Percentiles rank a stretch among this genome's conserved stretches.
These are phyloP conservation scores for Mrakia frigida DNA, from an alignment of 768 basidiomycete species.

Conservation along the genomic window DNA sequence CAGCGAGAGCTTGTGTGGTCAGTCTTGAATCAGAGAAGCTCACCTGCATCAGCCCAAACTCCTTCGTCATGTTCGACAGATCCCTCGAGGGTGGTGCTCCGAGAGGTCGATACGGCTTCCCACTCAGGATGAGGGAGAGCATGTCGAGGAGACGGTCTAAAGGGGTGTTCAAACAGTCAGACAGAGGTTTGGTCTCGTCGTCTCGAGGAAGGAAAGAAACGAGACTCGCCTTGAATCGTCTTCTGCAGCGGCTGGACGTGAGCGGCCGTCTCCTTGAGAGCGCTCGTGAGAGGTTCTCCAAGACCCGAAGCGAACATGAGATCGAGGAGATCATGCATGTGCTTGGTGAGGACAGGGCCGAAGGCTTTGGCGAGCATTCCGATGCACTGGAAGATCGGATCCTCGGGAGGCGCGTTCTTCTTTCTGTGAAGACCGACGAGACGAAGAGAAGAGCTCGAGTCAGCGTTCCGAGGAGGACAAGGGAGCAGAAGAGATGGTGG, in stretches of 20 bases:
- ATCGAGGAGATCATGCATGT: constrained; percentile 93
- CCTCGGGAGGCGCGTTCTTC: constrained; percentile 88
- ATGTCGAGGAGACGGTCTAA: constrained; percentile 86
- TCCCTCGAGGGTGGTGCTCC: constrained; percentile 64
- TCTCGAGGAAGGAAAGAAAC: neutral
- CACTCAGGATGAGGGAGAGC: constrained; percentile 71
- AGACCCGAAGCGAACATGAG: constrained; percentile 92
- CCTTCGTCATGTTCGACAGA: constrained; percentile 16
- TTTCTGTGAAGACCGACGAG: constrained; percentile 42
- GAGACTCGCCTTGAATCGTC: constrained; percentile 73
- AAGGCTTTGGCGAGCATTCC: constrained; percentile 93
- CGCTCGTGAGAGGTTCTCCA: constrained; percentile 78
- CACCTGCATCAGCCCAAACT: constrained; percentile 17
- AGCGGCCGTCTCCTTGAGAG: constrained; percentile 71
- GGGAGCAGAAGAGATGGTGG: constrained; percentile 15
- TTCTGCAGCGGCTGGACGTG: constrained; percentile 84
- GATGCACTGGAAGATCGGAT: constrained; percentile 94
- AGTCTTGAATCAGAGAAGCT: neutral
- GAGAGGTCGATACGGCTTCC: constrained; percentile 77
- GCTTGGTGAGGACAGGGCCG: constrained; percentile 89
- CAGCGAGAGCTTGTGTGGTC: neutral
- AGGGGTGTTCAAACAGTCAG: neutral
- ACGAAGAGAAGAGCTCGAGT: neutral
- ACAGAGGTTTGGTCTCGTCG: no score
- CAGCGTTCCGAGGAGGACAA: neutral